phyloP scores from a whole-genome alignment of 2,329 filamentous ascomycete species.

The Penicillium sp. region DNA sequence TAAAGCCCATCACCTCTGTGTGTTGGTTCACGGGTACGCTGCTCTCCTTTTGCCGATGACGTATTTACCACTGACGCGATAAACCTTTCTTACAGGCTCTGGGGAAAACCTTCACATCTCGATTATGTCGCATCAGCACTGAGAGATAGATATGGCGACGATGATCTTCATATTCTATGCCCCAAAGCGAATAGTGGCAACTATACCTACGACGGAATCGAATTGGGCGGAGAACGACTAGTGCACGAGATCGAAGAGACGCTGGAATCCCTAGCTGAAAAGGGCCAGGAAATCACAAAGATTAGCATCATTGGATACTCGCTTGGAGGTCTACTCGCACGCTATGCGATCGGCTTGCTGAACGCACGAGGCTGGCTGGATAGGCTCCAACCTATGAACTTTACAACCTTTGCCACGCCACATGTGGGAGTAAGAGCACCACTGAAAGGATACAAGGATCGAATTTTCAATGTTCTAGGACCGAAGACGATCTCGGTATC shows the following conservation, averaged over 20 bases:
- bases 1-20: constrained; percentile 55
- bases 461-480: constrained; percentile 79
- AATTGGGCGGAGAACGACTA: constrained; percentile 66
- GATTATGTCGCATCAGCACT: constrained; percentile 55
- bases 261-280: constrained; percentile 53
- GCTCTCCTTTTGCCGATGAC: constrained; percentile 9
- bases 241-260: constrained; percentile 63
- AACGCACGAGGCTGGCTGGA: constrained; percentile 79
- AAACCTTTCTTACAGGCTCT: constrained; percentile 46
- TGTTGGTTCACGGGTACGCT: constrained; percentile 61
- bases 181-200: constrained; percentile 57
- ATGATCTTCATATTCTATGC: constrained; percentile 56
- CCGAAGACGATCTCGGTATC: constrained; percentile 78
- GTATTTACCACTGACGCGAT: constrained; percentile 12
- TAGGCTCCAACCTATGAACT: constrained; percentile 81
- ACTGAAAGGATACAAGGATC: constrained; percentile 63
- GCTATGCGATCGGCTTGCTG: constrained; percentile 83
- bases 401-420: constrained; percentile 86
- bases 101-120: constrained; percentile 61
- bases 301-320: constrained; percentile 89
- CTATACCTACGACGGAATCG: constrained; percentile 66
- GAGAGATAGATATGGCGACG: constrained; percentile 49
- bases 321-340: constrained; percentile 78
- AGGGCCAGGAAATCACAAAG: constrained; percentile 72
- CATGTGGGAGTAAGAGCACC: constrained; percentile 75